phyloP scores from a whole-genome alignment of 164 flowering plant genomes.

The Annona cherimola region DNA sequence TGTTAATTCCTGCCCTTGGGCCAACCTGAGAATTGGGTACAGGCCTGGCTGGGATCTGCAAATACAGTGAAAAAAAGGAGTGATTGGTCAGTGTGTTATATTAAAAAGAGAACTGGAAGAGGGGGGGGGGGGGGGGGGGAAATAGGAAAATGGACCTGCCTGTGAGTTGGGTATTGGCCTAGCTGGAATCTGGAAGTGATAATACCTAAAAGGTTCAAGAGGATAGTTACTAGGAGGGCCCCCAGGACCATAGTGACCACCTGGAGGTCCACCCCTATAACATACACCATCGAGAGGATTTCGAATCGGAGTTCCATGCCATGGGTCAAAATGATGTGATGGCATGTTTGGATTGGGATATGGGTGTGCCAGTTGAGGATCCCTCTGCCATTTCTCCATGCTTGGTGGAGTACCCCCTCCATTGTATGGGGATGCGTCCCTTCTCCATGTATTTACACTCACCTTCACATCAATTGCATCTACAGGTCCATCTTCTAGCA shows the following conservation, averaged over 20 bases:
- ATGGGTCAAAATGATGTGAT: constrained; percentile 62
- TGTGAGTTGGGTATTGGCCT: constrained; percentile 52
- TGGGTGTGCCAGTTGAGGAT: constrained; percentile 30
- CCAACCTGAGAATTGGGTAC: constrained; percentile 51
- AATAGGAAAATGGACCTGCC: constrained; percentile 28
- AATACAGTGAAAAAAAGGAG: neutral
- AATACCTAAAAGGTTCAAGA: constrained; percentile 65
- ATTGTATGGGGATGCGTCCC: constrained; percentile 34
- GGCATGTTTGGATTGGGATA: constrained; percentile 47
- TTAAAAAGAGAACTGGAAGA: too few relatives aligned
- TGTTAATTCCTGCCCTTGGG: constrained; percentile 54
- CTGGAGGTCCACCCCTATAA: constrained; percentile 71
- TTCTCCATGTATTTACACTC: constrained; percentile 45
- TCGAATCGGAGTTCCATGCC: constrained; percentile 65
- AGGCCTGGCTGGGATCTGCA: constrained; percentile 40
- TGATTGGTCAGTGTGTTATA: neutral
- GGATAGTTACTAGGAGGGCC: constrained; percentile 72
- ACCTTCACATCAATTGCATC: constrained; percentile 34
- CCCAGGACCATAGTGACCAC: constrained; percentile 63
- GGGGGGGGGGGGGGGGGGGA: constrained; percentile 8
- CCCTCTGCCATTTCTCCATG: constrained; percentile 69
- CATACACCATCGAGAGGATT: constrained; percentile 74
- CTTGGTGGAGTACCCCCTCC: constrained; percentile 49
- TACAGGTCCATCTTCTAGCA: constrained; percentile 40
- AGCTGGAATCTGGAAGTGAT: constrained; percentile 53